Conservation (phyloP, 2,329 filamentous ascomycete species). For the Verticillium nubilum region DNA sequence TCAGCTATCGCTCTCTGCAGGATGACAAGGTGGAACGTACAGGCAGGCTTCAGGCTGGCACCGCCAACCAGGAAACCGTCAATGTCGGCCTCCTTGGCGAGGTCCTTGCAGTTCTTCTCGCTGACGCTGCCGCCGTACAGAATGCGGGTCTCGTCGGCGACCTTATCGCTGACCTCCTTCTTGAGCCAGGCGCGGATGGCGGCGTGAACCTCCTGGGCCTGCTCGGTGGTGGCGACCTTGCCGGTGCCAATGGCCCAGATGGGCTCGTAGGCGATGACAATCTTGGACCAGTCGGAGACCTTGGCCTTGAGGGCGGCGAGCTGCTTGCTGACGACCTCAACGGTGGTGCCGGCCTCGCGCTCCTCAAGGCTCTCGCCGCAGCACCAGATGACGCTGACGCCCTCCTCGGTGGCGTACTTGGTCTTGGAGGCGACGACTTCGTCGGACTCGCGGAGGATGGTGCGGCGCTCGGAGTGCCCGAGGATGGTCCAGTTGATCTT, state of each 20-base stretch:
- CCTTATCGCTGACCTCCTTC: conserved; percentile 66
- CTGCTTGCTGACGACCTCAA: conserved; percentile 80
- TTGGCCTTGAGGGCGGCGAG: conserved; percentile 74
- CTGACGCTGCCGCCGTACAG: conserved; percentile 95
- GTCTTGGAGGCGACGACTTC: conserved; percentile 87
- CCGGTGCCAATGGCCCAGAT: conserved; percentile 96
- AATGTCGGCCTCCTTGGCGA: conserved; percentile 89
- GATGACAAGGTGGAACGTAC: conserved; percentile 43
- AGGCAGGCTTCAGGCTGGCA: conserved; percentile 94
- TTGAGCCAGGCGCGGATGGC: conserved; percentile 88
- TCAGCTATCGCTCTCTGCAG: conserved; percentile 4
- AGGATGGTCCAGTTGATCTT: conserved; percentile 86
- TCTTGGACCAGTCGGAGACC: conserved; percentile 82
- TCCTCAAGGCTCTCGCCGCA: conserved; percentile 94
- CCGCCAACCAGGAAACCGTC: conserved; percentile 97
- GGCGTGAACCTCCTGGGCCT: conserved; percentile 91
- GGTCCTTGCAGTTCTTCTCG: conserved; percentile 96
- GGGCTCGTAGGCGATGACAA: conserved; percentile 97
- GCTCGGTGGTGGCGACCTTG: conserved; percentile 82
- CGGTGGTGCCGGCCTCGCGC: conserved; percentile 79
- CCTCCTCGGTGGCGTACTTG: conserved; percentile 83
- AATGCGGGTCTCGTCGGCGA: conserved; percentile 82
- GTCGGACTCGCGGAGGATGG: conserved; percentile 82
- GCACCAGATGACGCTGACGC: conserved; percentile 89
- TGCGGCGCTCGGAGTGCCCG: conserved; percentile 92